These are phyloP conservation scores for Sarocladium brachiariae DNA, from an alignment of 2,329 filamentous ascomycete species.

Conservation along the genomic window DNA sequence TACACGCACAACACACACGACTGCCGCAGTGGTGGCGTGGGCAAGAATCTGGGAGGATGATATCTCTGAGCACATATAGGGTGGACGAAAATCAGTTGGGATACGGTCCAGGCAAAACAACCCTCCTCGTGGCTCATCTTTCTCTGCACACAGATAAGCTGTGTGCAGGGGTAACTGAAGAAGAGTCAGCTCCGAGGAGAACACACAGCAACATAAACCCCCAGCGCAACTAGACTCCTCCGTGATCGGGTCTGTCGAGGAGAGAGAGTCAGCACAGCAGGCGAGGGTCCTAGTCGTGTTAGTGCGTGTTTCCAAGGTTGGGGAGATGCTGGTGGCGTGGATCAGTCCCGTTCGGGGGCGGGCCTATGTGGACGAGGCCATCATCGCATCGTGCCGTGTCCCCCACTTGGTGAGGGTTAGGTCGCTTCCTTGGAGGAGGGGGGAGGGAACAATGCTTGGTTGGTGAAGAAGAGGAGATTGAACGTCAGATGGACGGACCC, in stretches of 20 bases:
- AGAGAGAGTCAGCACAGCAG: neutral
- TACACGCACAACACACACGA: neutral
- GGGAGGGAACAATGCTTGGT: neutral
- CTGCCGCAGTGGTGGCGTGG: neutral
- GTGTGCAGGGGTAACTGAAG: too few species aligned
- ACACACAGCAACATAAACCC: too few species aligned
- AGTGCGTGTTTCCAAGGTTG: neutral
- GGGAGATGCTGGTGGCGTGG: conserved; percentile 1
- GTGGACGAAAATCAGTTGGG: neutral
- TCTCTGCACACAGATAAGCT: too few species aligned
- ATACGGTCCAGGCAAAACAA: too few species aligned
- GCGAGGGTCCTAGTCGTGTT: neutral
- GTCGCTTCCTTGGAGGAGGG: neutral
- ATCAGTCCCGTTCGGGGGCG: conserved; percentile 6
- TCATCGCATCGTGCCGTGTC: conserved; percentile 9
- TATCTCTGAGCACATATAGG: neutral
- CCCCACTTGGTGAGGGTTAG: conserved; percentile 1
- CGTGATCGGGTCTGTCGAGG: neutral
- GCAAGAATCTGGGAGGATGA: neutral
- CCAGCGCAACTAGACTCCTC: too few species aligned
- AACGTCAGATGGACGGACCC: conserved; percentile 1
- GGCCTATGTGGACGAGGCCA: conserved; percentile 5
- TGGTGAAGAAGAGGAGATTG: neutral
- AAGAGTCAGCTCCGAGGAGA: conserved; percentile 2
- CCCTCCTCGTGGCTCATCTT: too few species aligned